Conservation (phyloP, 768 basidiomycete genomes). For the Naematelia aurantialba region DNA sequence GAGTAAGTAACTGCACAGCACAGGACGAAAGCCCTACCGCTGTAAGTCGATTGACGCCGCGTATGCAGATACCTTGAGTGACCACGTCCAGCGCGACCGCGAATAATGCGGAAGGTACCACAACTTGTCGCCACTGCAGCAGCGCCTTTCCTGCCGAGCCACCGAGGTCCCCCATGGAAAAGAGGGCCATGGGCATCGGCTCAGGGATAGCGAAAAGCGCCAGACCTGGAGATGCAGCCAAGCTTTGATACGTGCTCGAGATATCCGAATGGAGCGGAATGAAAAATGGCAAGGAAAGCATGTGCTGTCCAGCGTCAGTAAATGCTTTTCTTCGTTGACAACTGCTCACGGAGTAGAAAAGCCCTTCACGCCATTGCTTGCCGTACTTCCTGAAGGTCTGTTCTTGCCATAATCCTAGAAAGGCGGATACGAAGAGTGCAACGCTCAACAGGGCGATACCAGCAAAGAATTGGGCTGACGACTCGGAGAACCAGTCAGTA, state of each 20-base stretch:
- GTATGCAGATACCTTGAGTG: conserved; percentile 75
- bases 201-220: conserved; percentile 53
- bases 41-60: conserved; percentile 75
- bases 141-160: not conserved
- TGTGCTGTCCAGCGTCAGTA: conserved; percentile 57
- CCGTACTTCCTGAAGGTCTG: conserved; percentile 69
- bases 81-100: conserved; percentile 64
- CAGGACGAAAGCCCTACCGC: conserved; percentile 58
- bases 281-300: conserved; percentile 73
- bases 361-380: conserved; percentile 72
- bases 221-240: not conserved
- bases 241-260: conserved; percentile 57
- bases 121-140: conserved; percentile 4
- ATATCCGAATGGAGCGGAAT: conserved; percentile 59
- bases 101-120: conserved; percentile 55
- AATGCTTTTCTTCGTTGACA: not conserved
- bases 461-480: conserved; percentile 54
- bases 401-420: conserved; percentile 72
- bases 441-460: conserved; percentile 68
- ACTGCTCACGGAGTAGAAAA: conserved; percentile 71
- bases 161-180: conserved; percentile 7
- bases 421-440: conserved; percentile 65
- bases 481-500: conserved; percentile 15
- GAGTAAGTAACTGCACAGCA: not conserved
- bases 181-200: conserved; percentile 49